Evolutionary conservation across 2,329 filamentous ascomycete genomes (phyloP), one percentile per base, ranked within the genome.

Genomic region (Epichloe brachyelytri): DNA sequence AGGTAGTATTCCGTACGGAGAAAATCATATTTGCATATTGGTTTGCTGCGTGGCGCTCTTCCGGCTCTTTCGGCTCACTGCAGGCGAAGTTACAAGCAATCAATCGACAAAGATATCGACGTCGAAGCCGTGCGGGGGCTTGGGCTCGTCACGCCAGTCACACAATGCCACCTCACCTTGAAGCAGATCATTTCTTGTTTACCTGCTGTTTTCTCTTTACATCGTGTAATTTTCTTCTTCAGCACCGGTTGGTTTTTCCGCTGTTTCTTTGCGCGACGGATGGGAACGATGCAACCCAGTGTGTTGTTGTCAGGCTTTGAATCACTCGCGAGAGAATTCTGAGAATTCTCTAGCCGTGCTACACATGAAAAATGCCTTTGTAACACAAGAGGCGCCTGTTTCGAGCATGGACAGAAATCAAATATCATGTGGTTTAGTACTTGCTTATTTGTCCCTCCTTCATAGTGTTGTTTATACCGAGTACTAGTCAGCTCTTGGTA

Each of bases 91-190:
- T 15, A 14, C 19, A 44, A 30, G 19, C 30, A 20, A 10, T 43
- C 30, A 49, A 44, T 38, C 33, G 10, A 44, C 40, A 26, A 44
- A 49, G 39, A n/a, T 30, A 44, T 49, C 14, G 12, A 40, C 52
- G 26, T 57, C 48, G 5, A 50, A 46, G 30, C 48, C 54, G 46
- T 51, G 17, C 43, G 40, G 30, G 26, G 40, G 19, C 40, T 30
- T 17, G 30, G 15, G 12, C 36, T 20, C 14, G 19, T 22, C 14
- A 38, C 17, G 43, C 46, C 46, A 52, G 46, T 41, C 46, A 43
- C 45, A n/a, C 17, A 26, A 45, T 52, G 41, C 11, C n/a, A 38
- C 41, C 30, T 46, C n/a, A 38, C 41, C 30, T 46, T 26, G n/a
- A 15, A 15, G 30, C 30, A 14, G 12, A 45, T 41, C 15, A 3